phyloP scores from a whole-genome alignment of 139 green algal species.

The Chlamydomonas sp. region DNA sequence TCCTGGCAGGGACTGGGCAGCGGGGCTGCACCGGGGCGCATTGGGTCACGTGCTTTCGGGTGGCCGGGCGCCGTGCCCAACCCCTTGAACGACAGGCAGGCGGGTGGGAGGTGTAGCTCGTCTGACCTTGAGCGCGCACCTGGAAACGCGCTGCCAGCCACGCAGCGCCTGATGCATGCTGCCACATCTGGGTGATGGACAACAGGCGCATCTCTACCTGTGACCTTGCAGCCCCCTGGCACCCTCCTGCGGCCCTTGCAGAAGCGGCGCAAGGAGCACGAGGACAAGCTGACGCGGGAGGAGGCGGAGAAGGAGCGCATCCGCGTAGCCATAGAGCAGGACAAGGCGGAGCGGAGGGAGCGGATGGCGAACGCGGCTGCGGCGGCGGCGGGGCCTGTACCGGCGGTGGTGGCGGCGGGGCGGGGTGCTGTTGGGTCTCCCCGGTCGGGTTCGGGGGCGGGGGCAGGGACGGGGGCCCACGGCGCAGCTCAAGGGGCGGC shows the following conservation, averaged over 20 bases:
- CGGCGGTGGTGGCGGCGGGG: not conserved
- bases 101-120: not conserved
- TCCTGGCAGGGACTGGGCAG: not conserved
- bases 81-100: not conserved
- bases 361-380: not conserved
- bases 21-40: too few relatives aligned
- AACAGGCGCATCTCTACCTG: not conserved
- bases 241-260: not conserved
- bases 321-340: constrained; percentile 49
- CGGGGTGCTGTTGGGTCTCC: not conserved
- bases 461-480: too few relatives aligned
- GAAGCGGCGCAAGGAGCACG: constrained; percentile 47
- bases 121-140: too few relatives aligned
- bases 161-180: not conserved
- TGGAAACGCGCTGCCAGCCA: not conserved
- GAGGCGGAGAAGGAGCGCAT: constrained; percentile 49
- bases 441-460: too few relatives aligned
- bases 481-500: too few relatives aligned
- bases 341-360: constrained; percentile 44
- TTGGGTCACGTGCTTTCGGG: too few relatives aligned
- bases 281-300: constrained; percentile 39
- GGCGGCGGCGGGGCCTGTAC: not conserved
- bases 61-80: too few relatives aligned
- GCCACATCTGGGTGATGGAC: not conserved
- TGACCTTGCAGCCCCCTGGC: not conserved